These are phyloP conservation scores for Saccharomycopsis hybrid DNA, from an alignment of 1,139 yeast genomes.

Conservation along the genomic window DNA sequence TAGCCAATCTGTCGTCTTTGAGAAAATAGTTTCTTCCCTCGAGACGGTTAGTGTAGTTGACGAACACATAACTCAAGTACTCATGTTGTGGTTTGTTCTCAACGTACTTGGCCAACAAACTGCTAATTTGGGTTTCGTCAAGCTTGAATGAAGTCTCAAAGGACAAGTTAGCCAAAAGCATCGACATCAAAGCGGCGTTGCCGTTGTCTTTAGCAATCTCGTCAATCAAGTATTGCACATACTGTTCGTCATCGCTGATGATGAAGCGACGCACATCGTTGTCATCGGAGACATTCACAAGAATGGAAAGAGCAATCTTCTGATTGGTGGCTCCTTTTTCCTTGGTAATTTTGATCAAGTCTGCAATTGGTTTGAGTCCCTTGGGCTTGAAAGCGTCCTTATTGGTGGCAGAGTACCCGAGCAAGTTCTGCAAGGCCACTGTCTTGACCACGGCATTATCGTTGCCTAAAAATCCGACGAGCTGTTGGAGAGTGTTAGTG, in stretches of 20 bases:
- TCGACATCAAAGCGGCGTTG: slow-evolving; percentile 79
- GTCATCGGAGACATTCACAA: slow-evolving; percentile 80
- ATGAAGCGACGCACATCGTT: slow-evolving; percentile 49
- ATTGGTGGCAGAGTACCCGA: slow-evolving; percentile 72
- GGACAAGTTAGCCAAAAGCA: slow-evolving; percentile 71
- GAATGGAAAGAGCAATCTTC: slow-evolving; percentile 66
- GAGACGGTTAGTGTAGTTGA: slow-evolving; percentile 74
- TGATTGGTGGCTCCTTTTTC: slow-evolving; percentile 50
- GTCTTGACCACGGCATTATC: slow-evolving; percentile 78
- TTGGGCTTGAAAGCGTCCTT: slow-evolving; percentile 66
- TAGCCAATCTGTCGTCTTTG: slow-evolving; percentile 72
- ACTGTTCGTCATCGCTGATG: slow-evolving; percentile 58
- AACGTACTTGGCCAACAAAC: slow-evolving; percentile 85
- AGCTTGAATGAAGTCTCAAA: slow-evolving; percentile 22
- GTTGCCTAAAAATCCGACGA: slow-evolving; percentile 78
- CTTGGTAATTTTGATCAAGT: slow-evolving; percentile 54
- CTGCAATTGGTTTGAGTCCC: slow-evolving; percentile 66
- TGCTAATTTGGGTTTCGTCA: slow-evolving; percentile 62
- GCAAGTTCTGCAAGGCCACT: slow-evolving; percentile 78
- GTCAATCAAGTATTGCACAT: slow-evolving; percentile 47
- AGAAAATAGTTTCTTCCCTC: slow-evolving; percentile 74
- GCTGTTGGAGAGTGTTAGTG: slow-evolving; percentile 19
- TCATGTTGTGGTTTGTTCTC: slow-evolving; percentile 72
- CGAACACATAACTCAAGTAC: slow-evolving; percentile 81
- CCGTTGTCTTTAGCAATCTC: slow-evolving; percentile 52